These are phyloP conservation scores for Sicyos edulis DNA, from an alignment of 306 rosid species.

Conservation along the genomic window DNA sequence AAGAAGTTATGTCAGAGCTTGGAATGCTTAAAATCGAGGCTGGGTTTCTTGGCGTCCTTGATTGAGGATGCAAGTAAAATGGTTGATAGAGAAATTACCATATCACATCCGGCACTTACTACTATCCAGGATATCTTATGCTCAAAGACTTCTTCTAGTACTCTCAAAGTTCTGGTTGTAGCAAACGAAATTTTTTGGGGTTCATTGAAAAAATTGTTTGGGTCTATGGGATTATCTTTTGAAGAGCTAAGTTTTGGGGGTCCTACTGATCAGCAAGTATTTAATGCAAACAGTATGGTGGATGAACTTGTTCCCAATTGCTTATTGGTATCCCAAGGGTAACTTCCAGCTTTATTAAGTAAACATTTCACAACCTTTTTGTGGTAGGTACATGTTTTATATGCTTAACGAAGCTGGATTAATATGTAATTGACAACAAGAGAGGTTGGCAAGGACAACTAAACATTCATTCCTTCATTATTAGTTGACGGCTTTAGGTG, in stretches of 20 bases:
- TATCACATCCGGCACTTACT: slow-evolving; percentile 44
- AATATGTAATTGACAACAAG: background rate
- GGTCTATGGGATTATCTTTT: slow-evolving; percentile 43
- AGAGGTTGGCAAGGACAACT: background rate
- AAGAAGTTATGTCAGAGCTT: slow-evolving; percentile 45
- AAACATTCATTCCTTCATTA: background rate
- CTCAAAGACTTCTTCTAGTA: slow-evolving; percentile 26
- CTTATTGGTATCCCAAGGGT: slow-evolving; percentile 45
- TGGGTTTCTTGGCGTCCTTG: slow-evolving; percentile 39
- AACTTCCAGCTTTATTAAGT: slow-evolving; percentile 28
- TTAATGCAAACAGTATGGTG: slow-evolving; percentile 22
- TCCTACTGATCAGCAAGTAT: slow-evolving; percentile 21
- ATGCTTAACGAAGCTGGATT: background rate
- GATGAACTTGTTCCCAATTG: slow-evolving; percentile 37
- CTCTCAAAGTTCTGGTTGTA: slow-evolving; percentile 45
- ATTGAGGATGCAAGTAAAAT: slow-evolving; percentile 40
- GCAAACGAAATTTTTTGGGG: slow-evolving; percentile 49
- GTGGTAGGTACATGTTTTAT: slow-evolving; percentile 5
- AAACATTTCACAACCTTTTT: background rate
- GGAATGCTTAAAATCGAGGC: slow-evolving; percentile 41
- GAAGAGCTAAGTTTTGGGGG: slow-evolving; percentile 27
- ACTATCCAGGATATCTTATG: slow-evolving; percentile 35
- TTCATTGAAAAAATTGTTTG: slow-evolving; percentile 42
- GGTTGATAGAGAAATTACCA: slow-evolving; percentile 30
- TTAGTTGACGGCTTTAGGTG: background rate